These are phyloP conservation scores for Cymbopogon flexuosus DNA, from an alignment of 202 grass and related monocot species.

Conservation along the genomic window DNA sequence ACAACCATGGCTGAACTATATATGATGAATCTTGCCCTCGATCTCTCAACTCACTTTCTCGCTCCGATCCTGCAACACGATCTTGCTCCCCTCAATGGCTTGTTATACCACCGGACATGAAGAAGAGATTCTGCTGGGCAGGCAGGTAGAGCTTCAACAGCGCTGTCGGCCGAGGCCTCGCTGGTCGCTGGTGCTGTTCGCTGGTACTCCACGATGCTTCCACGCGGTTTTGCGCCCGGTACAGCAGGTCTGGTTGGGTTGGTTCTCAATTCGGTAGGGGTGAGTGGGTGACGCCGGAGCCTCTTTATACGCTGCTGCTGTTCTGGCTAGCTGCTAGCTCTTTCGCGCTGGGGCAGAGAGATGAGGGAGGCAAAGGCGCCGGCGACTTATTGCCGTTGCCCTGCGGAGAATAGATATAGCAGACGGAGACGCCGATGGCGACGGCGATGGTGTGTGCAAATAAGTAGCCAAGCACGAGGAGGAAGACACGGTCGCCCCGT, in stretches of 20 bases:
- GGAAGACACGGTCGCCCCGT: slow-evolving; percentile 36
- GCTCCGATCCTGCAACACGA: background rate
- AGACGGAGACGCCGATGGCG: background rate
- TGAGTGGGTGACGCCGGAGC: background rate
- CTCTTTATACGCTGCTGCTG: slow-evolving; percentile 19
- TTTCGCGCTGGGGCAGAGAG: background rate
- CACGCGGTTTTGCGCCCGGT: slow-evolving; percentile 42
- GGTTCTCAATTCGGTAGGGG: slow-evolving; percentile 2
- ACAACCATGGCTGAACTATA: slow-evolving; percentile 41
- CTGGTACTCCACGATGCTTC: slow-evolving; percentile 16
- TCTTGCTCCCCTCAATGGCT: background rate
- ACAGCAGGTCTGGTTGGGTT: slow-evolving; percentile 23
- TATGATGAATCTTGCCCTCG: background rate
- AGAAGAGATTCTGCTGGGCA: background rate
- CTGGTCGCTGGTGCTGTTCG: background rate
- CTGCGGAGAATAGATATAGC: background rate
- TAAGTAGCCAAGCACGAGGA: background rate
- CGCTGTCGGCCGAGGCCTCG: background rate
- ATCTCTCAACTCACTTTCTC: background rate
- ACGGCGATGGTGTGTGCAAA: background rate
- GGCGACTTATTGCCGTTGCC: background rate
- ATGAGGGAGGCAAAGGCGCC: background rate
- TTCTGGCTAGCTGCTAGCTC: background rate
- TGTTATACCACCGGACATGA: background rate
- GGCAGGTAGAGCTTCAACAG: background rate